A percentile compares a stretch with the other conserved stretches of the same genome.
phyloP scores from a whole-genome alignment of 306 rosid species.

The Hippophae rhamnoides region DNA sequence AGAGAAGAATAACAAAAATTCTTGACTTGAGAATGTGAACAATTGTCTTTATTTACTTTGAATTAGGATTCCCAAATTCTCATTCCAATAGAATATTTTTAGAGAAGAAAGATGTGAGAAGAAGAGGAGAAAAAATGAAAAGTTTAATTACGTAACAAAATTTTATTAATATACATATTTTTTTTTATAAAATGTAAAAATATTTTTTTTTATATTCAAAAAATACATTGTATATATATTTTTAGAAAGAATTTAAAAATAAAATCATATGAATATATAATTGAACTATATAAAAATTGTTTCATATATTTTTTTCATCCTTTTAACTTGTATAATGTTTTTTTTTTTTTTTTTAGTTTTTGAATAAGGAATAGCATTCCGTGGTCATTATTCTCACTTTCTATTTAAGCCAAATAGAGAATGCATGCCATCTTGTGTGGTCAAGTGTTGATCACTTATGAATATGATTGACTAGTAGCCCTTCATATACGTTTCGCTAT shows the following conservation, averaged over 20 bases:
- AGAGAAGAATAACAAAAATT: slow-evolving; percentile 56
- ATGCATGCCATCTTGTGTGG: slow-evolving; percentile 34
- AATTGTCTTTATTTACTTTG: slow-evolving; percentile 49
- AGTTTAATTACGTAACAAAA: too few species aligned
- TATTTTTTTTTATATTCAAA: not conserved
- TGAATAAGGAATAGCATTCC: slow-evolving; percentile 86
- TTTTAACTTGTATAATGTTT: not conserved
- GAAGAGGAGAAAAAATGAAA: not conserved
- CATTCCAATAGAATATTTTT: slow-evolving; percentile 51
- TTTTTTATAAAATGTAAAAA: slow-evolving; percentile 5
- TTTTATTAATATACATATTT: not conserved
- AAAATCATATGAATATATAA: too few species aligned
- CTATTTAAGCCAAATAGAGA: slow-evolving; percentile 29
- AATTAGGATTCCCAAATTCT: slow-evolving; percentile 71
- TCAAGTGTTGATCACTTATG: slow-evolving; percentile 34
- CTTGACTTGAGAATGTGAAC: slow-evolving; percentile 83
- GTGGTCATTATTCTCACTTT: slow-evolving; percentile 87
- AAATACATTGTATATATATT: too few species aligned
- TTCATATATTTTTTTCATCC: not conserved
- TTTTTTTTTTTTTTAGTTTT: slow-evolving; percentile 24
- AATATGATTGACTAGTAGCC: slow-evolving; percentile 42
- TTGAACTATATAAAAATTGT: too few species aligned
- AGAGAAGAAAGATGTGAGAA: too few species aligned
- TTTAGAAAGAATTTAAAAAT: too few species aligned
- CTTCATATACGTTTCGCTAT: slow-evolving; percentile 11